phyloP scores from a whole-genome alignment of 106 monocot genomes.

The Dendrobium catenatum region DNA sequence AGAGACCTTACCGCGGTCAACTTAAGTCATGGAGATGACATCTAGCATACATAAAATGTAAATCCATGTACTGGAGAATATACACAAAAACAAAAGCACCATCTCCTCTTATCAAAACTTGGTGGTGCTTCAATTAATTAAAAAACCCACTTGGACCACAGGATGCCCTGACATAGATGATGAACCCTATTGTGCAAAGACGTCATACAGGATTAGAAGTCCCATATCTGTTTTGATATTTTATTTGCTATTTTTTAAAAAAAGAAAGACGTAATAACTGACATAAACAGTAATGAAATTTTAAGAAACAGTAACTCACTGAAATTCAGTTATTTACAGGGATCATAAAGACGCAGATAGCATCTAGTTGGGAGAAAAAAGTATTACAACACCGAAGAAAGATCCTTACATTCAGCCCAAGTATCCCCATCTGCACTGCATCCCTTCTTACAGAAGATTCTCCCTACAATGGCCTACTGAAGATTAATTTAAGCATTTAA shows the following conservation, averaged over 20 bases:
- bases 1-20: background rate
- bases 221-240: background rate
- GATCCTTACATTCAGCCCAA: slow-evolving; percentile 85
- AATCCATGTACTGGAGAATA: background rate
- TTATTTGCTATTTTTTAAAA: background rate
- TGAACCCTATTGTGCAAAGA: background rate
- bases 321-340: slow-evolving; percentile 19
- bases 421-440: slow-evolving; percentile 72
- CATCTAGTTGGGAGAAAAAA: background rate
- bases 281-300: background rate
- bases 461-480: slow-evolving; percentile 49
- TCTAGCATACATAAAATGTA: background rate
- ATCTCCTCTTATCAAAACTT: background rate
- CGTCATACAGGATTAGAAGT: background rate
- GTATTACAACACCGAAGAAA: background rate
- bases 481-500: slow-evolving; percentile 5
- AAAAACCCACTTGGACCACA: background rate
- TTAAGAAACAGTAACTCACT: background rate
- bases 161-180: background rate
- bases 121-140: background rate
- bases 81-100: background rate
- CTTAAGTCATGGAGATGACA: background rate
- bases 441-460: slow-evolving; percentile 99
- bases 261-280: background rate
- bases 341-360: no score